Base-by-base conservation (phyloP, 495 filamentous ascomycete species). In the Oidiodendron maius region DNA sequence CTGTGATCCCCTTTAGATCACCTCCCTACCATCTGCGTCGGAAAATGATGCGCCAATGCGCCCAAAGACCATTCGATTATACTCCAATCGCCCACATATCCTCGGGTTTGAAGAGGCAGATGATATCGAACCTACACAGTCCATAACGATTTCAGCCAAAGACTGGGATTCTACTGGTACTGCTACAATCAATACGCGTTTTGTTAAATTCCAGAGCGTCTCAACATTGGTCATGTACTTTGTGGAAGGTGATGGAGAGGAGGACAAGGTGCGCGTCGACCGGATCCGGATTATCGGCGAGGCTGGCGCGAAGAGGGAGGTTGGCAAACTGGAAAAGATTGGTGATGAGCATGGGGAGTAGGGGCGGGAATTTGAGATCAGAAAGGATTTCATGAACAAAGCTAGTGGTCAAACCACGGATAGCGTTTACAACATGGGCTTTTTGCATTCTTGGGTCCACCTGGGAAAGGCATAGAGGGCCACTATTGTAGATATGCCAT, bases 131-230 rank as follows among this genome's bases (percentile, higher is more conserved):
- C 71, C 86, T 2, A 90, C 87, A 32, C 93, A 97, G 66, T 72
- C 66, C 26, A 78, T 95, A 51, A 77, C 76, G 57, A 72, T 98
- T 17, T 69, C 79, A 50, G 69, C 79, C 22, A 74, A 73, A 38
- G 88, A 95, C 64, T 98, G 93, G 93, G 90, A 95, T 66, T 78
- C 80, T 51, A 93, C 89, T 3, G 87, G 83, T 11, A 97, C 94
- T 3, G 90, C 87, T 10, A 89, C 80, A 60, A 70, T 97, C 16
- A 70, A 83, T 28, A 67, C 96, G 54, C 86, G 91, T 11, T 97
- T 90, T 62, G 94, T 97, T 65, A 96, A 96, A 69, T 98, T 96
- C 72, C 93, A 98, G 70, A 95, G 86, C 51, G 81, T 96, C 28
- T 82, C 77, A 48, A 89, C 81, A 46, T 61, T 98, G 57, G 87